phyloP scores from a whole-genome alignment of 2,329 filamentous ascomycete species.

The Ceratocystis eucalypticola region DNA sequence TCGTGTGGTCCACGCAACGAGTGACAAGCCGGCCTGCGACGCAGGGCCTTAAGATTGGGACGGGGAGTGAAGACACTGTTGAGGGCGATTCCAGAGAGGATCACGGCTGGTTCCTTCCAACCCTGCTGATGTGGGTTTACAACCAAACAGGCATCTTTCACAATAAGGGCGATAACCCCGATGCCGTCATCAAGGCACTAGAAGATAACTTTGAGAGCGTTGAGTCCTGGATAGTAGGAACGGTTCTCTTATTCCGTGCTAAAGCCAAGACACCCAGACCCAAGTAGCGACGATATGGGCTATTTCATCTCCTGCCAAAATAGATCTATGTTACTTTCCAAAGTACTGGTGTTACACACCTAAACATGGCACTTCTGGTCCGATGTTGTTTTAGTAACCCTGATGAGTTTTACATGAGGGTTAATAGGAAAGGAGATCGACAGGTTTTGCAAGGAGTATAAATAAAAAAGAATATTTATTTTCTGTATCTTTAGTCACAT shows the following conservation, averaged over 20 bases:
- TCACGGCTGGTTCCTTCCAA: constrained; percentile 10
- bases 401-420: no score
- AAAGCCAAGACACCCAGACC: neutral
- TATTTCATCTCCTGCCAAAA: neutral
- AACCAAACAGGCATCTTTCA: constrained; percentile 29
- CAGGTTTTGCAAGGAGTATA: no score
- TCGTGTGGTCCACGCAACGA: constrained; percentile 20
- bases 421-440: no score
- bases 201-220: constrained; percentile 29
- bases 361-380: no score
- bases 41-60: constrained; percentile 10
- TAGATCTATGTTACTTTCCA: no score
- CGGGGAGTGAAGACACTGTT: neutral
- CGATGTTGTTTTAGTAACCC: no score
- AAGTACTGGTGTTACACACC: no score
- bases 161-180: constrained; percentile 29
- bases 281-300: neutral
- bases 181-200: constrained; percentile 27
- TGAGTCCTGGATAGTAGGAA: constrained; percentile 29
- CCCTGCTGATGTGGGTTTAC: constrained; percentile 24
- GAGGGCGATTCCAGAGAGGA: neutral
- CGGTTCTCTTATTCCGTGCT: constrained; percentile 28
- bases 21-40: constrained; percentile 6
- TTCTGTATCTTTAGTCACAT: no score
- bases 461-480: no score